These are phyloP conservation scores for Taphrina flavorubra DNA, from an alignment of 1,139 yeast genomes.

Conservation along the genomic window DNA sequence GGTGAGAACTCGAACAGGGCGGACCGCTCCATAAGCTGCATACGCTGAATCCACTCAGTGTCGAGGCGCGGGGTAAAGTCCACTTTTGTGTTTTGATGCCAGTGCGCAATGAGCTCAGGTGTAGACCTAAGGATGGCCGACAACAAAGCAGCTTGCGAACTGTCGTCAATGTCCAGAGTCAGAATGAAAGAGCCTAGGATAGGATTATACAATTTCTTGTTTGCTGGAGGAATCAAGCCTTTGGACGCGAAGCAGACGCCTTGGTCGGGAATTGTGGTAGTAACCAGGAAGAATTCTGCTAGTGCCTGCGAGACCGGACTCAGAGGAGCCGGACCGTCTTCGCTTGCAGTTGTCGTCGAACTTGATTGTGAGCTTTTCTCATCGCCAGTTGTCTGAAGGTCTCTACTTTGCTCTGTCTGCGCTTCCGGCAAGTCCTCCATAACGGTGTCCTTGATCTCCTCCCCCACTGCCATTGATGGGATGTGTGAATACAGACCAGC, in stretches of 20 bases:
- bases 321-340: neutral
- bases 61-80: conserved; percentile 72
- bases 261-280: conserved; percentile 60
- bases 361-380: neutral
- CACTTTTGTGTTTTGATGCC: conserved; percentile 55
- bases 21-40: conserved; percentile 65
- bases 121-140: conserved; percentile 60
- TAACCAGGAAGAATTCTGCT: conserved; percentile 59
- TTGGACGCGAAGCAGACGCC: conserved; percentile 72
- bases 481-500: conserved; percentile 45
- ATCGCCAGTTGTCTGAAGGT: neutral
- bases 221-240: conserved; percentile 58
- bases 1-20: conserved; percentile 58
- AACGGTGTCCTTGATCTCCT: conserved; percentile 19
- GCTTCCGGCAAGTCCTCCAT: neutral
- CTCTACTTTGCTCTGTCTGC: conserved; percentile 38
- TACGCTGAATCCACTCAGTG: conserved; percentile 81
- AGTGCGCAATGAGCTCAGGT: conserved; percentile 79
- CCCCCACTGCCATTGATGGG: conserved; percentile 46
- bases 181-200: conserved; percentile 67
- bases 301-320: conserved; percentile 46
- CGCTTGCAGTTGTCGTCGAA: neutral
- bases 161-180: conserved; percentile 76
- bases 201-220: conserved; percentile 61
- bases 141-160: conserved; percentile 63